phyloP scores from a whole-genome alignment of 1,284 basidiomycete genomes.

The Albatrellus sp. region DNA sequence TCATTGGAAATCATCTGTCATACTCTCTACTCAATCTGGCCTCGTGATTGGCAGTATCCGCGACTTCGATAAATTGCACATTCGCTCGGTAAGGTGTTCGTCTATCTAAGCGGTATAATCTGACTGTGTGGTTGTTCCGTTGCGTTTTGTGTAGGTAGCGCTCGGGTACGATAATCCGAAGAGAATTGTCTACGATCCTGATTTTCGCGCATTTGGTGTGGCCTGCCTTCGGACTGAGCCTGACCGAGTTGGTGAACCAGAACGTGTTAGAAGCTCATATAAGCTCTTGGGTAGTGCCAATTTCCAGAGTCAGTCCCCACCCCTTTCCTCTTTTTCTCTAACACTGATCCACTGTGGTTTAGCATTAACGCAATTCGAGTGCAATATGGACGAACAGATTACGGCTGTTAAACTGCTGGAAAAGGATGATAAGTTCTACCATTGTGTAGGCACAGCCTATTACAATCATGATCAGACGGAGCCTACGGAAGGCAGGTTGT shows the following conservation, averaged over 20 bases:
- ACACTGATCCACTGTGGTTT: constrained; percentile 2
- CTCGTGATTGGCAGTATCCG: constrained; percentile 54
- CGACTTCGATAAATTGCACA: constrained; percentile 73
- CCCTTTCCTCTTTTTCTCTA: neutral
- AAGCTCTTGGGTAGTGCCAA: constrained; percentile 55
- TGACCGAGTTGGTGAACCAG: constrained; percentile 38
- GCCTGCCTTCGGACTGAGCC: constrained; percentile 43
- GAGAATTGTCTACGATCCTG: constrained; percentile 45
- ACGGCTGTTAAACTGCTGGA: constrained; percentile 32
- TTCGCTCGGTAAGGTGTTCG: constrained; percentile 52
- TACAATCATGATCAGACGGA: constrained; percentile 39
- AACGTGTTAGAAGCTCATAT: constrained; percentile 41
- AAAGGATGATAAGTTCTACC: constrained; percentile 25
- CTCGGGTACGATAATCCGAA: constrained; percentile 59
- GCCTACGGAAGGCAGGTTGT: constrained; percentile 44
- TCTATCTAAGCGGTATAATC: neutral
- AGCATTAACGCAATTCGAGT: constrained; percentile 44
- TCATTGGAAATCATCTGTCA: constrained; percentile 37
- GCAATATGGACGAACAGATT: constrained; percentile 45
- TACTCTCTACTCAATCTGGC: constrained; percentile 42
- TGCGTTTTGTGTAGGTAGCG: constrained; percentile 34
- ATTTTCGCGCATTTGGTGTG: constrained; percentile 49
- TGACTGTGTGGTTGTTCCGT: neutral
- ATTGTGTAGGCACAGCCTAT: constrained; percentile 52
- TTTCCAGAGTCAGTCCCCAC: constrained; percentile 42